These are phyloP conservation scores for Vitis vinifera DNA, from an alignment of 164 flowering plant genomes.

Conservation along the genomic window DNA sequence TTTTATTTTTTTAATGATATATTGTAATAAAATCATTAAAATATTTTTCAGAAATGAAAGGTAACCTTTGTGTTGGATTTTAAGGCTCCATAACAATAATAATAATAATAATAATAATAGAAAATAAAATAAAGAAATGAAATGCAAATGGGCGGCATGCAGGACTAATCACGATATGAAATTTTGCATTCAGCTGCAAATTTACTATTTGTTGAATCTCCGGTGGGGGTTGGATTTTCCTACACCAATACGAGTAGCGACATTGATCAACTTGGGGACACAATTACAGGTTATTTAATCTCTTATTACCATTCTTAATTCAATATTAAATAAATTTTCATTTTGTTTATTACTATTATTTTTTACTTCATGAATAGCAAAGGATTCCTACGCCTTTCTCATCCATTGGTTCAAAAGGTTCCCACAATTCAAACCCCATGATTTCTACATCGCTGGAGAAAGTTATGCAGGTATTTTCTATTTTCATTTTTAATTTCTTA, in stretches of 20 bases:
- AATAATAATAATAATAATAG: too few species aligned
- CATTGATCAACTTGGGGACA: constrained; percentile 41
- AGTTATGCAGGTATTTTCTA: constrained; percentile 70
- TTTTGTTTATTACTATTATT: background rate
- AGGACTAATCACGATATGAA: too few species aligned
- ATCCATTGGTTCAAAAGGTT: constrained; percentile 76
- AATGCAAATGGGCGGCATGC: too few species aligned
- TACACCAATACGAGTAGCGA: constrained; percentile 49
- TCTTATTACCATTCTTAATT: background rate
- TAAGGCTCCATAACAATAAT: too few species aligned
- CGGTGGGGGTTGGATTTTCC: constrained; percentile 67
- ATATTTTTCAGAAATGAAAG: too few species aligned
- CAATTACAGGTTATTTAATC: constrained; percentile 35
- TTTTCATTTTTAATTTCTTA: background rate
- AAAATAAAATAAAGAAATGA: too few species aligned
- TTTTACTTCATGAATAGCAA: constrained; percentile 30
- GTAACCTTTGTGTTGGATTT: too few species aligned
- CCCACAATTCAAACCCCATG: constrained; percentile 69
- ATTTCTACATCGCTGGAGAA: constrained; percentile 82
- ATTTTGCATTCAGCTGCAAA: constrained; percentile 40
- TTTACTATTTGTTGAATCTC: constrained; percentile 57
- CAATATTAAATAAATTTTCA: background rate
- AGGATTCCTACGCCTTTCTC: constrained; percentile 59
- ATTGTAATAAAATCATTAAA: too few species aligned
- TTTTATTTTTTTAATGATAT: too few species aligned